Conservation (phyloP, 495 filamentous ascomycete genomes). For the Clavariopsis aquatica region DNA sequence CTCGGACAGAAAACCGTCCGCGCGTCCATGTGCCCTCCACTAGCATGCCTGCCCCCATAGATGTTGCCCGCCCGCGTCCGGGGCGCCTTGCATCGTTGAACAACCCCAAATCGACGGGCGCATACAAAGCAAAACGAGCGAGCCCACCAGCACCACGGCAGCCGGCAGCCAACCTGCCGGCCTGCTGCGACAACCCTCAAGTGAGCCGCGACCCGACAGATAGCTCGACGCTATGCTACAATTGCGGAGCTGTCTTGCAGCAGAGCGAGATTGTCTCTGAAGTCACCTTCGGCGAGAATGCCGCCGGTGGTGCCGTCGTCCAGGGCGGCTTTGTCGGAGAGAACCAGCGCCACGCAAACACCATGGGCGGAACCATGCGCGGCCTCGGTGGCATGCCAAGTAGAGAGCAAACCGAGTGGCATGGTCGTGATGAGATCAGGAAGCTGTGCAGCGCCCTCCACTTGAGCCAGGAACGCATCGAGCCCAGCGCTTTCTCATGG, state of each 20-base stretch:
- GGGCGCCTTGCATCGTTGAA: conserved; percentile 3
- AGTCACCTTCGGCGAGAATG: conserved; percentile 81
- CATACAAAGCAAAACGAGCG: background rate
- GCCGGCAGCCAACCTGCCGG: background rate
- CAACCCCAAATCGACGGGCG: background rate
- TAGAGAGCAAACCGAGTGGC: conserved; percentile 70
- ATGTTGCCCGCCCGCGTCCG: background rate
- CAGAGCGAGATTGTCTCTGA: conserved; percentile 84
- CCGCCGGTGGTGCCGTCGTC: conserved; percentile 82
- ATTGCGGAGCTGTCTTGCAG: conserved; percentile 78
- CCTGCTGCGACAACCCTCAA: conserved; percentile 23
- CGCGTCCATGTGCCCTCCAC: background rate
- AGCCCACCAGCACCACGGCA: background rate
- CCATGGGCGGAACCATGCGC: conserved; percentile 58
- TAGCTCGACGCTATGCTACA: conserved; percentile 62
- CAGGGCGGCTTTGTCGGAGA: conserved; percentile 86
- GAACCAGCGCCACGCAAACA: conserved; percentile 69
- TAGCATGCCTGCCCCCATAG: background rate
- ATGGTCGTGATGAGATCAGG: conserved; percentile 49
- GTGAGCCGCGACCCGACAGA: conserved; percentile 10
- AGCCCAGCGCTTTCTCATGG: conserved; percentile 64
- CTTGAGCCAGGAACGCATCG: conserved; percentile 60
- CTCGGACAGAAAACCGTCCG: background rate
- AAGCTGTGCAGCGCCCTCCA: conserved; percentile 35
- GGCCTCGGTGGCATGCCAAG: conserved; percentile 61